Percentiles rank a stretch among this genome's conserved stretches.
These are phyloP conservation scores for Penicillium antarcticum DNA, from an alignment of 495 filamentous ascomycete species.

Conservation along the genomic window DNA sequence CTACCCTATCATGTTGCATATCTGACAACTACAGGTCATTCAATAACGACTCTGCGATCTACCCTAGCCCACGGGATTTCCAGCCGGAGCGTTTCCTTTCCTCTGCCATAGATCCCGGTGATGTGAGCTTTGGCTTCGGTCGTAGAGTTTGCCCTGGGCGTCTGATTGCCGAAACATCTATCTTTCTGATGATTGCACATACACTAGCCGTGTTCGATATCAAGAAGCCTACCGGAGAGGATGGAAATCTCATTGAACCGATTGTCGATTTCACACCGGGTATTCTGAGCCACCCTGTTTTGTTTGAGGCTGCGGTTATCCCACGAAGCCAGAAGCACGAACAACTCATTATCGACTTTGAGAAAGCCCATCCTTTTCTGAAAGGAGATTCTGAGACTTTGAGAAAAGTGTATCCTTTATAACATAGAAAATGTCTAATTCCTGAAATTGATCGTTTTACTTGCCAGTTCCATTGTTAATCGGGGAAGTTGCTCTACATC, in stretches of 20 bases:
- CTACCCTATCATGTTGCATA: not conserved
- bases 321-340: constrained; percentile 7
- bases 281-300: constrained; percentile 7
- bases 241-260: constrained; percentile 9
- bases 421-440: too few species aligned
- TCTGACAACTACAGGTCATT: constrained; percentile 21
- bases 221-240: constrained; percentile 13
- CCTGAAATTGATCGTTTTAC: too few species aligned
- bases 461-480: too few species aligned
- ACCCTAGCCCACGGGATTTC: constrained; percentile 25
- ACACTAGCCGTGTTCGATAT: constrained; percentile 35
- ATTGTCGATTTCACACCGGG: constrained; percentile 7
- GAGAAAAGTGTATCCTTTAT: not conserved
- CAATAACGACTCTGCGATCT: constrained; percentile 31
- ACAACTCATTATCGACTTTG: constrained; percentile 4
- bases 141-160: constrained; percentile 32
- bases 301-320: constrained; percentile 3
- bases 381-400: not conserved
- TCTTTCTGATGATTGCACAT: constrained; percentile 29
- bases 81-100: constrained; percentile 27
- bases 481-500: too few species aligned
- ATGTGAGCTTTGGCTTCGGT: constrained; percentile 29
- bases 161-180: constrained; percentile 23
- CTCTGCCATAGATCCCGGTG: constrained; percentile 23
- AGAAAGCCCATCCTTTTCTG: constrained; percentile 1